Conservation (phyloP, 1,284 basidiomycete species). For the Athelia psychrophila region DNA sequence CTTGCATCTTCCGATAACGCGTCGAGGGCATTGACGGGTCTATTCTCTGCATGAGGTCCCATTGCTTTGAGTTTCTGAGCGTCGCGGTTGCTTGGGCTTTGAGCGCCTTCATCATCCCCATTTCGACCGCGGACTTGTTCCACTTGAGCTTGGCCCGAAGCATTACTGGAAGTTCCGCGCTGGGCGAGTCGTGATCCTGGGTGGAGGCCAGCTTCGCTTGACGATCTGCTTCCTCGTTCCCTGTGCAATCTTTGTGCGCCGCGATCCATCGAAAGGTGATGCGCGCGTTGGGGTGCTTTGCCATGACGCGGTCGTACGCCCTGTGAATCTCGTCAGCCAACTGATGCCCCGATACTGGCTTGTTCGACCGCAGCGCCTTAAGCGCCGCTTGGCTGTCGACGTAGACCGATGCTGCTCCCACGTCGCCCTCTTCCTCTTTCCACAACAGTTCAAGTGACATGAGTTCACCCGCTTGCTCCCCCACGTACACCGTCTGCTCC, state of each 20-base stretch:
- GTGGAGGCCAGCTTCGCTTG: slow-evolving; percentile 15
- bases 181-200: slow-evolving; percentile 1
- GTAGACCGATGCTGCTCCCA: not conserved
- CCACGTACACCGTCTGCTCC: slow-evolving; percentile 17
- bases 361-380: not conserved
- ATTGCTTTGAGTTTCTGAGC: not conserved
- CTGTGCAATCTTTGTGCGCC: slow-evolving; percentile 13
- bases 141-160: slow-evolving; percentile 1
- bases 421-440: not conserved
- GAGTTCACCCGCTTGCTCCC: slow-evolving; percentile 13
- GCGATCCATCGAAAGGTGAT: slow-evolving; percentile 6
- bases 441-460: slow-evolving; percentile 4
- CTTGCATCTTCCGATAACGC: slow-evolving; percentile 5
- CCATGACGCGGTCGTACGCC: not conserved
- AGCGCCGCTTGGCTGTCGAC: slow-evolving; percentile 1
- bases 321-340: not conserved
- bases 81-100: not conserved
- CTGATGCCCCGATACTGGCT: not conserved
- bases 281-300: not conserved
- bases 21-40: not conserved
- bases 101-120: not conserved
- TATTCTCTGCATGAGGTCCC: not conserved
- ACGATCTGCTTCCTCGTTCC: slow-evolving; percentile 17
- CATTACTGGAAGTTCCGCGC: slow-evolving; percentile 10
- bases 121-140: slow-evolving; percentile 3